Base-by-base conservation (phyloP, 805 yeast genomes). In the Metschnikowia picachoensis region DNA sequence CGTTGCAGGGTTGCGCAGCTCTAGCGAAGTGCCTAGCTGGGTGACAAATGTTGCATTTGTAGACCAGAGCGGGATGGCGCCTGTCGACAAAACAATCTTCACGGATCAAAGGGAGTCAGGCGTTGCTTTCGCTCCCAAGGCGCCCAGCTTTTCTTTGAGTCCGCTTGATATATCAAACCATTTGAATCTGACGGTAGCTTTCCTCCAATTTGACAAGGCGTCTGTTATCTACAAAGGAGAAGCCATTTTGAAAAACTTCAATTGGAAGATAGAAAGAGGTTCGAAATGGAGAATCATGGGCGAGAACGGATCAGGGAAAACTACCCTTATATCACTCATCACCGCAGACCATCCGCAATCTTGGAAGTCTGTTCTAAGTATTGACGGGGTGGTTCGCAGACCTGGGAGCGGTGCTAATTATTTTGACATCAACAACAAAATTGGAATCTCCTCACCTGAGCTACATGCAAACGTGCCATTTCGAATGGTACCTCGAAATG, bases 311-410 rank as follows among this genome's bases (percentile, higher is more conserved):
- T 77, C 95, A 0, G 99, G 99, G 0, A 92, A 92, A 62, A 87
- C 97, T 1, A 94, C 99, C 0, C 66, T 92, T 20, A 65, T 94
- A 13, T 80, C 97, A 2, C 63, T 94, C 38, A 73, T 92, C 28
- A 90, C 96, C 0, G 90, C 96, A 4, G 99, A 92, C 57, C 99
- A 92, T 61, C 99, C 99, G 1, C 97, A 92, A 65, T 83, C 97
- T 2, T 92, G 98, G 98, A 83, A 80, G 54, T 75, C 80, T 5
- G 79, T 76, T 17, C 74, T 94, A 17, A 65, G 69, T 8, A 70
- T 89, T 38, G 75, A 85, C 54, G 89, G 90, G 0, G 74, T 74
- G 30, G 77, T 82, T 8, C 76, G 97, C 35, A 76, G 75, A 48
- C 82, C 91, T 0, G 99, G 98, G 2, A 72, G 68, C 34, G 77